A percentile compares a stretch with the other conserved stretches of the same genome.
Conservation (phyloP, 371 early-diverging fungal genomes). For the Mucor indicus region DNA sequence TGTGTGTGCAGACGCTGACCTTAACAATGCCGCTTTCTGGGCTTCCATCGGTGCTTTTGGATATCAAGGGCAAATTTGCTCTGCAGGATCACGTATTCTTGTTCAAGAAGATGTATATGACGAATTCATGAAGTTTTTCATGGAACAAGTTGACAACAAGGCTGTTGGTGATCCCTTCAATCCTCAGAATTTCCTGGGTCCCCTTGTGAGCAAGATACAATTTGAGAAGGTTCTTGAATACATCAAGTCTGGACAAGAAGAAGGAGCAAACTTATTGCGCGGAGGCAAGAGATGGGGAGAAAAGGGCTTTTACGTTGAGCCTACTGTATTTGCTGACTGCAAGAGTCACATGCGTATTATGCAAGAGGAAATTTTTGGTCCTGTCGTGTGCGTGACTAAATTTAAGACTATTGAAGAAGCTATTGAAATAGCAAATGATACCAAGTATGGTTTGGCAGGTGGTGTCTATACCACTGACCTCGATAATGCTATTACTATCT, state of each 20-base stretch:
- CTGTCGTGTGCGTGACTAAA: constrained; percentile 74
- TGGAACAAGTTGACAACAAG: constrained; percentile 50
- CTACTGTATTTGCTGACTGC: constrained; percentile 75
- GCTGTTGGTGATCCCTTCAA: constrained; percentile 62
- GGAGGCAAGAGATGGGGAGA: constrained; percentile 68
- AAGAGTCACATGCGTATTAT: constrained; percentile 62
- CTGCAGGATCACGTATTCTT: constrained; percentile 79
- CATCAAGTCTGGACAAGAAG: constrained; percentile 52
- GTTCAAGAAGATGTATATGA: constrained; percentile 74
- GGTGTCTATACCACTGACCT: constrained; percentile 75
- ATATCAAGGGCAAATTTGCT: constrained; percentile 87
- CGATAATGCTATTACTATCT: constrained; percentile 55
- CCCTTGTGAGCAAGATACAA: constrained; percentile 71
- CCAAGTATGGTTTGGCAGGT: constrained; percentile 80
- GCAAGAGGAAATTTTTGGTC: constrained; percentile 90
- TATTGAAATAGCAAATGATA: constrained; percentile 69
- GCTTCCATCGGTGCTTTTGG: constrained; percentile 66
- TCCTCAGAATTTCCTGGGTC: constrained; percentile 59
- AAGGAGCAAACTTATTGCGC: constrained; percentile 55
- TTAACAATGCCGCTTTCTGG: constrained; percentile 68
- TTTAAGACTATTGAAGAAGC: constrained; percentile 77
- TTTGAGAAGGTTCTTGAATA: constrained; percentile 69
- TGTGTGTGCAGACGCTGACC: constrained; percentile 79
- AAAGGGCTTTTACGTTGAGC: constrained; percentile 75
- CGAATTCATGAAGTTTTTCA: constrained; percentile 62